Percentiles rank a stretch among this genome's conserved stretches.
Conservation (phyloP, 495 filamentous ascomycete species). For the Lasiosphaeria ovina region DNA sequence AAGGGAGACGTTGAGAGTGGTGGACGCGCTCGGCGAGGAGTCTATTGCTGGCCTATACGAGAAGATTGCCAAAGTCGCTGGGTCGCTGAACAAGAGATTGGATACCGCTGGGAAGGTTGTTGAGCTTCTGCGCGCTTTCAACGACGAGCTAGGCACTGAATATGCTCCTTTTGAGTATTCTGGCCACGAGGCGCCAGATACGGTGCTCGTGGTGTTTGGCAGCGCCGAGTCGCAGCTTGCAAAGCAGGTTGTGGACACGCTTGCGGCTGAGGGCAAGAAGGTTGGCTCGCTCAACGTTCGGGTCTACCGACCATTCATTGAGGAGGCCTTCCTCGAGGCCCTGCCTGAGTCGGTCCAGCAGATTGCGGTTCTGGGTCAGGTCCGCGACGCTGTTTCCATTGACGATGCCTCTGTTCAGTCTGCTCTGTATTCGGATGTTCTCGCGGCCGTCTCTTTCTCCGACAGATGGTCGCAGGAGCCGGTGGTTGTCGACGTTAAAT, state of each 20-base stretch:
- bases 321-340: slow-evolving; percentile 82
- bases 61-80: slow-evolving; percentile 57
- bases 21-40: slow-evolving; percentile 75
- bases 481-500: slow-evolving; percentile 78
- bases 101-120: slow-evolving; percentile 72
- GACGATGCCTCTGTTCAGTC: slow-evolving; percentile 74
- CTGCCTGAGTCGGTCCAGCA: slow-evolving; percentile 72
- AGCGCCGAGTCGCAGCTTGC: slow-evolving; percentile 84
- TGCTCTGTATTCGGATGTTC: slow-evolving; percentile 81
- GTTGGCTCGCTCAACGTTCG: slow-evolving; percentile 89
- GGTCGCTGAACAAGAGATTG: slow-evolving; percentile 65
- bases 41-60: slow-evolving; percentile 70
- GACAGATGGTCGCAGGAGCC: slow-evolving; percentile 59
- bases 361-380: slow-evolving; percentile 67
- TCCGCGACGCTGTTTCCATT: slow-evolving; percentile 49
- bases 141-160: slow-evolving; percentile 87
- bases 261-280: slow-evolving; percentile 67
- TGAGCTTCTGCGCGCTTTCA: slow-evolving; percentile 75
- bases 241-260: slow-evolving; percentile 71
- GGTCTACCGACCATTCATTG: slow-evolving; percentile 90
- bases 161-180: slow-evolving; percentile 93
- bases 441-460: slow-evolving; percentile 79
- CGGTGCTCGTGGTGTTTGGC: slow-evolving; percentile 87
- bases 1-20: slow-evolving; percentile 79
- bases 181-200: slow-evolving; percentile 73